Evolutionary conservation across 2,329 filamentous ascomycete species (phyloP), one percentile per base, ranked within the genome.

Genomic region (Nothomitra cinnamomea): DNA sequence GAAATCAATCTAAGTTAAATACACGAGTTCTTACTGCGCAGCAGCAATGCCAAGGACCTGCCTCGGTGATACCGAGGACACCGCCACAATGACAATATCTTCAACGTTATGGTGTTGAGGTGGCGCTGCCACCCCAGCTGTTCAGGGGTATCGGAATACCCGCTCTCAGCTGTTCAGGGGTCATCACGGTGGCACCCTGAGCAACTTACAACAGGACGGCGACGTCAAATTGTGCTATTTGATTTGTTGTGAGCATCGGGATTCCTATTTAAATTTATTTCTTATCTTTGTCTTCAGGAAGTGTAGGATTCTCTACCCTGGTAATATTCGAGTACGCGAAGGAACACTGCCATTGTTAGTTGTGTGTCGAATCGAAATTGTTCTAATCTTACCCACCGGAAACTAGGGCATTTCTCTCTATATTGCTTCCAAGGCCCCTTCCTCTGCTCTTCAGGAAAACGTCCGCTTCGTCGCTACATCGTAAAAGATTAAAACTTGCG

Each of bases 361-460:
- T 32, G 28, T 32, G 28, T 32, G 10, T 4, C 28, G 28, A 32
- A 32, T 32, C 28, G 10, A 10, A 32, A 21, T 49, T 17, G 41
- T 19, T 21, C 45, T 13, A 36, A 24, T 8, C 17, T 7, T 25
- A 17, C 28, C 35, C 22, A 55, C 53, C 35, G 13, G 53, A 55
- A n/a, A 55, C 53, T 25, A 55, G 24, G 13, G 53, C 53, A 47
- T 55, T 55, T 47, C 49, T 55, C 10, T 55, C 53, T 21, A 28
- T 35, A 32, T 54, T 54, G 47, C 28, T 32, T 32, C 28, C 28
- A 32, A 32, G 28, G 28, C 28, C 28, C 10, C 28, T 32, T 32
- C 28, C 28, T 32, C 28, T 32, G 28, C 28, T 32, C 28, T 32
- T 10, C 28, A 32, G 28, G 28, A 32, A 32, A 32, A 32, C 28